These are phyloP conservation scores for Alisma plantagoaquatica DNA, from an alignment of 106 monocot genomes.

Conservation along the genomic window DNA sequence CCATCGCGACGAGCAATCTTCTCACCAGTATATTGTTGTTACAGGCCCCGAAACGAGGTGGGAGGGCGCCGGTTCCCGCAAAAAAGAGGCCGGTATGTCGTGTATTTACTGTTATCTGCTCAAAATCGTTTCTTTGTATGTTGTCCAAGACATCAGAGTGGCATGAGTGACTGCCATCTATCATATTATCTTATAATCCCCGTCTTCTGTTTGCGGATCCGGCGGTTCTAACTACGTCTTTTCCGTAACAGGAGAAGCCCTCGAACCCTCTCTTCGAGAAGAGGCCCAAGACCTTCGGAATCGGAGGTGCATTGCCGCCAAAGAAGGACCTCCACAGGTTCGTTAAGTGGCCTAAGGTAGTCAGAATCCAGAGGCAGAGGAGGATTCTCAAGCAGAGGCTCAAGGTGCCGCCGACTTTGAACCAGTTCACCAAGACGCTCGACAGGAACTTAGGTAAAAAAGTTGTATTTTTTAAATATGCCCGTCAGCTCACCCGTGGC, in stretches of 20 bases:
- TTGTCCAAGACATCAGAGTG: too few species aligned
- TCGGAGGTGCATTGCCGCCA: slow-evolving; percentile 84
- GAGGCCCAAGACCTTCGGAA: slow-evolving; percentile 88
- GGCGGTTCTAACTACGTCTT: neutral
- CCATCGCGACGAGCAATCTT: too few species aligned
- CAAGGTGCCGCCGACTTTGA: slow-evolving; percentile 85
- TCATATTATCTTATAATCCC: too few species aligned
- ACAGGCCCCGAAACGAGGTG: slow-evolving; percentile 90
- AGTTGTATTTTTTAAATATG: too few species aligned
- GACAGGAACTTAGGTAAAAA: slow-evolving; percentile 97
- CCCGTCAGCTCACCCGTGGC: too few species aligned
- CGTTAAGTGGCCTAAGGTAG: slow-evolving; percentile 91
- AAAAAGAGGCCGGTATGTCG: slow-evolving; percentile 56
- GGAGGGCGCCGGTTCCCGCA: slow-evolving; percentile 29
- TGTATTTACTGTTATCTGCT: too few species aligned
- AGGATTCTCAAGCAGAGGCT: slow-evolving; percentile 91
- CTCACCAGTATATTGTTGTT: too few species aligned
- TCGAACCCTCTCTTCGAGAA: slow-evolving; percentile 79
- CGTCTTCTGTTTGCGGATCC: too few species aligned
- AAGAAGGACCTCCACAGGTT: slow-evolving; percentile 88
- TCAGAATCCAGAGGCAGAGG: slow-evolving; percentile 84
- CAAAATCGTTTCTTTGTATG: too few species aligned
- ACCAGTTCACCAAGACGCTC: slow-evolving; percentile 91
- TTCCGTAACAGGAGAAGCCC: slow-evolving; percentile 75
- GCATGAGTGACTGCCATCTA: neutral